phyloP scores from a whole-genome alignment of 768 basidiomycete species.

The Trametes punicea region DNA sequence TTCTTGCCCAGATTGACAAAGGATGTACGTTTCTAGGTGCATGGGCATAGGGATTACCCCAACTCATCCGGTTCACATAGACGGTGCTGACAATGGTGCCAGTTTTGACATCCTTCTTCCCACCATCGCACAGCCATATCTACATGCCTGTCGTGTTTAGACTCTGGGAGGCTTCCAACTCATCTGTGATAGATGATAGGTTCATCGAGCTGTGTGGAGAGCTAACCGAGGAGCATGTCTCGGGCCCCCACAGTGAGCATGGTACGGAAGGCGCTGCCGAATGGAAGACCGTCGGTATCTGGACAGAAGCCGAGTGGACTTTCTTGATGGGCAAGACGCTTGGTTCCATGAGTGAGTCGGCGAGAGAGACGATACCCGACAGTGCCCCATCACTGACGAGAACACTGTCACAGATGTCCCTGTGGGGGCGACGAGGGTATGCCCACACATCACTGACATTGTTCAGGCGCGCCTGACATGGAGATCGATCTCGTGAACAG shows the following conservation, averaged over 20 bases:
- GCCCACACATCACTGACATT: constrained; percentile 5
- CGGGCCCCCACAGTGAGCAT: constrained; percentile 51
- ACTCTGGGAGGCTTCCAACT: constrained; percentile 79
- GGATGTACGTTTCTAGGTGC: constrained; percentile 46
- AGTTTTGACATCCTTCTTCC: constrained; percentile 75
- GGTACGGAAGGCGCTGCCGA: constrained; percentile 52
- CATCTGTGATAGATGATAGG: constrained; percentile 68
- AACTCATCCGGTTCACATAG: constrained; percentile 34
- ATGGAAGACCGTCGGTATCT: constrained; percentile 88
- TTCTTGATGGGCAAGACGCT: constrained; percentile 80
- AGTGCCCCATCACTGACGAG: neutral
- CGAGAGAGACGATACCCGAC: neutral
- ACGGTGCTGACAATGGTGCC: constrained; percentile 69
- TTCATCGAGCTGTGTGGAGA: constrained; percentile 68
- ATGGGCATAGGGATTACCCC: neutral
- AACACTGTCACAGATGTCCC: constrained; percentile 52
- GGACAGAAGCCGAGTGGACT: constrained; percentile 81
- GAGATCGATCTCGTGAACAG: constrained; percentile 34
- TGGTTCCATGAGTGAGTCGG: constrained; percentile 60
- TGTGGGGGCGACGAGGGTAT: constrained; percentile 64
- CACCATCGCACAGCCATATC: constrained; percentile 57
- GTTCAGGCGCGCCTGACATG: neutral
- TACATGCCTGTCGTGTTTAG: constrained; percentile 73
- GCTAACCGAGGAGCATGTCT: constrained; percentile 67
- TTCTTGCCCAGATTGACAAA: constrained; percentile 72